Base-by-base conservation (phyloP, 148 eudicot species). In the Rhododendron molle region DNA sequence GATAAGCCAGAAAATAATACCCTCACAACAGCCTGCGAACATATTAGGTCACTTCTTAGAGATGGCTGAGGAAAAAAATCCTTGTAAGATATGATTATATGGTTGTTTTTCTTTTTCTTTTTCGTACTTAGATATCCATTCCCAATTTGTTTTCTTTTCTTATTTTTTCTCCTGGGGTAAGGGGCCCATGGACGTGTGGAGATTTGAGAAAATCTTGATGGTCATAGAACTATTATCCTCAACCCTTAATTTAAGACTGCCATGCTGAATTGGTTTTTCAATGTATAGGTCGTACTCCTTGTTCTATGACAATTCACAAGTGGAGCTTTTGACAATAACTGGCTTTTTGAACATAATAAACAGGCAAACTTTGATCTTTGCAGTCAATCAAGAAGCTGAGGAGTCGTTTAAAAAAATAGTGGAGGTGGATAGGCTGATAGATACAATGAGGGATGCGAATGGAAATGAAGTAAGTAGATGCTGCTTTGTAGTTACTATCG, bases 301-400 rank as follows among this genome's bases (percentile, higher is more conserved):
- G 78, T 73, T 72, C 32, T 85, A 81, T 67, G 78, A 3, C 32
- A 26, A n/a, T 67, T 85, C 79, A 40, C 80, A 89, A 76, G 77
- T 86, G 85, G 83, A 87, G 83, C 80, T 89, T 87, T 86, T 88
- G 85, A 79, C 90, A 83, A 88, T 91, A 90, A 85, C 84, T 82
- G 91, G 78, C 81, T 91, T 85, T 88, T 93, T 92, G 90, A 92
- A 87, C 90, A 88, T 86, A 92, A 91, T 93, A 90, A 96, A 87
- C 99, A 95, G 99, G 99, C 92, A 86, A 93, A 94, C 88, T 94
- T 93, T 93, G 94, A 91, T 95, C 74, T 94, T 91, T 93, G 98
- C 99, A 92, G 96, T 87, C 95, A 92, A 83, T 89, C 83, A 94
- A 91, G 94, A 91, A 86, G 92, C 99, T 8, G 99, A 95, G 90